Base-by-base conservation (phyloP, 768 basidiomycete species). In the Tulasnella sp. region DNA sequence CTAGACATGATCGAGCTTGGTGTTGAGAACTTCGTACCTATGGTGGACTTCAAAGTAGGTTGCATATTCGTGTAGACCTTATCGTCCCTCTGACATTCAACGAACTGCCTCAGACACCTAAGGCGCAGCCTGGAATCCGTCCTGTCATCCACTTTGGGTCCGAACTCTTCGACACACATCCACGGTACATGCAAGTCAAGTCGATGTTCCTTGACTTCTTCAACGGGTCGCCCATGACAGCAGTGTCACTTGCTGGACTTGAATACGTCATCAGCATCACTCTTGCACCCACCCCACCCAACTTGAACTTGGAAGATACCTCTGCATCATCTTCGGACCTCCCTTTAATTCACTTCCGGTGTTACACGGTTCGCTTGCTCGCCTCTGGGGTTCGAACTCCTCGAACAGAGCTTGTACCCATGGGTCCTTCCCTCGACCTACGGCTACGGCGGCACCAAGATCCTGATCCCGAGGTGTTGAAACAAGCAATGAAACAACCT, bases 1-100 rank as follows among this genome's bases (percentile, higher is more conserved):
- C 85, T 99, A 82, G 98, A 99, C 84, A 97, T 98, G 94, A 89
- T 95, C 78, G 98, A 99, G 85, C 85, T 98, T 11, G 96, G 97
- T 0, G 91, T 99, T 37, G 93, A 95, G 75, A 88, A 86, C 67
- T 95, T 91, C 82, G 87, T 89, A 74, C 87, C 89, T 80, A 96
- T 99, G 92, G 81, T 87, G 18, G 90, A 90, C 46, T 92, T 97
- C 86, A 94, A 95, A 87, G 98, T 93, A 83, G 77, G 89, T 85
- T 42, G 51, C 77, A 57, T 51, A n/a, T 40, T 42, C 32, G 20
- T 23, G 72, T 44, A 46, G 18, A 42, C 26, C 26, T 18, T 40
- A 40, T 67, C 61, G 35, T 1, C n/a, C 46, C 71, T n/a, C 77
- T 77, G 23, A 61, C 20, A 35, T 29, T 9, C 39, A 29, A 26